Evolutionary conservation across 306 rosid genomes (phyloP).

Genomic region (Chamaecrista fasciculata): DNA sequence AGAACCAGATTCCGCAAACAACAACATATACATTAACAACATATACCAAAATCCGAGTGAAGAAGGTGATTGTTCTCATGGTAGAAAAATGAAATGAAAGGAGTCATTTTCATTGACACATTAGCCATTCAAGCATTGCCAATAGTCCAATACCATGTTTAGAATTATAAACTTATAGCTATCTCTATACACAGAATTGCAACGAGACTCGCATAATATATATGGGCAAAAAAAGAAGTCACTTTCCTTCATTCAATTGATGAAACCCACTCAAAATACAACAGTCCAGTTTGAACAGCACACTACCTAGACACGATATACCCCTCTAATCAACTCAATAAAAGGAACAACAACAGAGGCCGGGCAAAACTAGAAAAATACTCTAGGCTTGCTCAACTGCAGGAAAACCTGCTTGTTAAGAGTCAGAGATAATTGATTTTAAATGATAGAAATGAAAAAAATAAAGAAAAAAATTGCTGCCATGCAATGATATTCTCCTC

Average conservation of each 20-base stretch:
- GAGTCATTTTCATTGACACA: too few relatives aligned
- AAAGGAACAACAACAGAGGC: constrained; percentile 43
- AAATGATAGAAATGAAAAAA: constrained; percentile 46
- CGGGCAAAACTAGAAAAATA: constrained; percentile 42
- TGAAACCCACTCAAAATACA: constrained; percentile 55
- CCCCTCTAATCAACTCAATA: constrained; percentile 47
- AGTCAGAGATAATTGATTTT: constrained; percentile 52
- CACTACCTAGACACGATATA: constrained; percentile 38
- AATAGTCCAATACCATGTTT: too few relatives aligned
- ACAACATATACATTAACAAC: too few relatives aligned
- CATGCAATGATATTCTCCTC: constrained; percentile 42
- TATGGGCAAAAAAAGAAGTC: constrained; percentile 24
- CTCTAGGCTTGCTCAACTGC: constrained; percentile 50
- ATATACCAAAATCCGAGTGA: too few relatives aligned
- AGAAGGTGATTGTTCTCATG: too few relatives aligned
- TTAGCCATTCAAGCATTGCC: too few relatives aligned
- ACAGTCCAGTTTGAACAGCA: constrained; percentile 50
- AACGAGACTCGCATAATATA: background rate
- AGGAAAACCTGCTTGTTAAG: constrained; percentile 43
- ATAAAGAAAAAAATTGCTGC: constrained; percentile 30
- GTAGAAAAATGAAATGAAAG: too few relatives aligned
- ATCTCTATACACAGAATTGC: background rate
- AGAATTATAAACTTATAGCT: background rate
- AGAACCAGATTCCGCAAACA: too few relatives aligned
- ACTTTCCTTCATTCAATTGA: constrained; percentile 44